Percentiles rank a stretch among this genome's conserved stretches.
phyloP scores from a whole-genome alignment of 129 eudicot species.

The Oenanthe sinensis region DNA sequence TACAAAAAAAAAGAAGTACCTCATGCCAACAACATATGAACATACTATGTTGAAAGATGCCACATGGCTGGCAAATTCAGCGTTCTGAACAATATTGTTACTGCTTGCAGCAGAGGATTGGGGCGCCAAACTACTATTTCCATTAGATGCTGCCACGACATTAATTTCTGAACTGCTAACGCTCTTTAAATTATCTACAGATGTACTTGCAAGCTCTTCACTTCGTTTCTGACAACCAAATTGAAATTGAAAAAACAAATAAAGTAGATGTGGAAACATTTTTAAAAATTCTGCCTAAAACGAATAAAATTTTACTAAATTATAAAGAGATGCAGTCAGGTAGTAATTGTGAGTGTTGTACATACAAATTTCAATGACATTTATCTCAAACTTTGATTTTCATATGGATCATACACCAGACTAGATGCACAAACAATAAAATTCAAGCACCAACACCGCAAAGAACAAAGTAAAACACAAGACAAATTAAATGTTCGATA shows the following conservation, averaged over 20 bases:
- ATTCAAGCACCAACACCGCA: not conserved
- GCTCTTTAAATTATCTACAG: constrained; percentile 47
- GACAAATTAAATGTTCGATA: not conserved
- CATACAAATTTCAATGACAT: not conserved
- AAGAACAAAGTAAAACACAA: not conserved
- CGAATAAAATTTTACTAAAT: not conserved
- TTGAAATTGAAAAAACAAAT: not conserved
- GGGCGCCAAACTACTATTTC: not conserved
- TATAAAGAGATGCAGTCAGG: not conserved
- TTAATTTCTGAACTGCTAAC: constrained; percentile 33
- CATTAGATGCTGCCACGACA: constrained; percentile 11
- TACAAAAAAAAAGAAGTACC: not conserved
- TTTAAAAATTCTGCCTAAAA: not conserved
- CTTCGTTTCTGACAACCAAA: constrained; percentile 39
- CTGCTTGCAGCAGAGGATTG: constrained; percentile 4
- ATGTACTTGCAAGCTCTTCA: constrained; percentile 63
- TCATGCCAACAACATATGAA: constrained; percentile 15
- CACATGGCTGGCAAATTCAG: constrained; percentile 64
- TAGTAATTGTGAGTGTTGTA: not conserved
- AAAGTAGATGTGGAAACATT: constrained; percentile 6
- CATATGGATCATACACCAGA: not conserved
- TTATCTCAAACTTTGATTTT: not conserved
- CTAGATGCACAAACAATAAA: not conserved
- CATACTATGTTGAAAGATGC: constrained; percentile 67
- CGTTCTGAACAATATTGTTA: constrained; percentile 32